These are phyloP conservation scores for Citropsis articulata DNA, from an alignment of 345 rosid species.

Conservation along the genomic window DNA sequence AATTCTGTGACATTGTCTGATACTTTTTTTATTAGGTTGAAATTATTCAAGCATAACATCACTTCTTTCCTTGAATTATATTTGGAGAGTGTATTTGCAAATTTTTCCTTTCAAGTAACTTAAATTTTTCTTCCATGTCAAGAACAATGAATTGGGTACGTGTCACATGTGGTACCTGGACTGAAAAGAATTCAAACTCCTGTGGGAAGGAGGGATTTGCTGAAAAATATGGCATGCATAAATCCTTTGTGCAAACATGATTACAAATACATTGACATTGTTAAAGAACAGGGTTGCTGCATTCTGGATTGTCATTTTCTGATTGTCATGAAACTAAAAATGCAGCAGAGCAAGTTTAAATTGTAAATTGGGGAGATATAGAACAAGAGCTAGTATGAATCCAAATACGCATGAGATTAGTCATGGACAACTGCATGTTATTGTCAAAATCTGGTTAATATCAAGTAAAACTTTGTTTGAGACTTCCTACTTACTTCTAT, in stretches of 20 bases:
- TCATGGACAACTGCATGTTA: neutral
- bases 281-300: neutral
- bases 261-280: neutral
- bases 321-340: neutral
- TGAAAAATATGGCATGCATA: neutral
- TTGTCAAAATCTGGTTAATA: neutral
- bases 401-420: neutral
- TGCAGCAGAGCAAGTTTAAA: neutral
- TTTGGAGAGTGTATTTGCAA: neutral
- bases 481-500: conserved; percentile 48
- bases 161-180: neutral
- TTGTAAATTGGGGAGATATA: neutral
- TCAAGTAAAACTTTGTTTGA: conserved; percentile 7
- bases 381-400: neutral
- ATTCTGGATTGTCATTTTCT: neutral
- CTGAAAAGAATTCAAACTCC: neutral
- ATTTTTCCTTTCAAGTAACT: neutral
- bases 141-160: neutral
- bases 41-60: neutral
- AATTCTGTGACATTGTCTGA: neutral
- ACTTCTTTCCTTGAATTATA: neutral
- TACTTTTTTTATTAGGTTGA: neutral
- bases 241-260: neutral
- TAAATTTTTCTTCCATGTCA: neutral
- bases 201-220: neutral